These are phyloP conservation scores for Plantago coronopus DNA, from an alignment of 305 asterid genomes.

Conservation along the genomic window DNA sequence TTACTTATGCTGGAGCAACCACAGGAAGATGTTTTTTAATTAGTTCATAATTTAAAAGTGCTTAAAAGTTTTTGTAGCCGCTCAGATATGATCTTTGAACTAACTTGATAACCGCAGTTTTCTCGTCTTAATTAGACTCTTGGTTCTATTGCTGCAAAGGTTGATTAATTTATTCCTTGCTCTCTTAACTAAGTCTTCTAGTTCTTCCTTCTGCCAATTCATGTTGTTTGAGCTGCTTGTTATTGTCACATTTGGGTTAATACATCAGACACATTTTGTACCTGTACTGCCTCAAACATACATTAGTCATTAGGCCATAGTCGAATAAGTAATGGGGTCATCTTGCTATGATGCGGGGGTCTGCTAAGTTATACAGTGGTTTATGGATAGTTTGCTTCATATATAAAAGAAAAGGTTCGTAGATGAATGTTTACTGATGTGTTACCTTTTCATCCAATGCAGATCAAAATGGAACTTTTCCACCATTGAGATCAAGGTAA, in stretches of 20 bases:
- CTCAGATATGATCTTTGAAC: conserved; percentile 13
- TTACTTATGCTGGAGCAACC: too few species aligned
- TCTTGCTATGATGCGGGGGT: neutral
- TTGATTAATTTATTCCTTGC: too few species aligned
- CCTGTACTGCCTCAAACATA: too few species aligned
- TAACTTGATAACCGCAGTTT: neutral
- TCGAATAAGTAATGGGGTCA: too few species aligned
- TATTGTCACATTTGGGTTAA: too few species aligned
- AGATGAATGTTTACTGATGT: conserved; percentile 20
- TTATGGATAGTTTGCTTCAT: neutral
- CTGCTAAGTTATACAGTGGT: too few species aligned
- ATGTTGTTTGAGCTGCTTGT: too few species aligned
- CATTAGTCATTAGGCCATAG: too few species aligned
- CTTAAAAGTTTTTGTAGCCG: neutral
- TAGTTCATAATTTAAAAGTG: neutral
- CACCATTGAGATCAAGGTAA: conserved; percentile 63
- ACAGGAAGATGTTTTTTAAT: neutral
- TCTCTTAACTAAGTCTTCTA: too few species aligned
- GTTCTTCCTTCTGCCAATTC: too few species aligned
- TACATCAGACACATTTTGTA: too few species aligned
- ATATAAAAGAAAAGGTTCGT: neutral
- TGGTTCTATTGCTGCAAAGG: too few species aligned
- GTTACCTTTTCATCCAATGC: conserved; percentile 32
- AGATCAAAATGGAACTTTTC: conserved; percentile 82
- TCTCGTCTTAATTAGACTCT: neutral